Evolutionary conservation across 805 yeast genomes (phyloP).

Genomic region (Suhomyces canberraensis): DNA sequence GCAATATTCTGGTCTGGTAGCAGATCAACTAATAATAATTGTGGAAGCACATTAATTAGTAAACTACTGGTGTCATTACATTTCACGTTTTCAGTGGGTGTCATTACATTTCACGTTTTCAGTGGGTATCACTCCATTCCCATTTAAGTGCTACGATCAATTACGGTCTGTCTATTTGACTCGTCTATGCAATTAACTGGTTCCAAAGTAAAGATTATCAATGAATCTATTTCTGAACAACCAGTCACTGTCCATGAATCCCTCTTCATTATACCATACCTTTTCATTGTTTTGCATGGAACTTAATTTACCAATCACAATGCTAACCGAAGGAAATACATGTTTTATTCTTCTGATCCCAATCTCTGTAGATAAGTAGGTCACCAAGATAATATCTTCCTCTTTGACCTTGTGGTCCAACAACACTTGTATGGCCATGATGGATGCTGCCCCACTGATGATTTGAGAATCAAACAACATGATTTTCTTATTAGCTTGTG

Average conservation of each 20-base stretch:
- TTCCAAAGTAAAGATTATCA: slow-evolving; percentile 78
- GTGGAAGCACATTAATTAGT: too few species aligned
- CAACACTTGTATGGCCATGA: slow-evolving; percentile 89
- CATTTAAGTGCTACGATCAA: too few species aligned
- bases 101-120: too few species aligned
- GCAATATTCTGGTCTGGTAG: too few species aligned
- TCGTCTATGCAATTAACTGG: slow-evolving; percentile 24
- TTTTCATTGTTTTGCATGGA: slow-evolving; percentile 24
- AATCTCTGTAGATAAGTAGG: slow-evolving; percentile 72
- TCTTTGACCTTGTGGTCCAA: slow-evolving; percentile 72
- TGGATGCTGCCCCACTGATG: slow-evolving; percentile 88
- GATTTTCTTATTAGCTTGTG: slow-evolving; percentile 38
- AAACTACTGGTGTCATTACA: too few species aligned
- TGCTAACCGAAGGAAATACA: slow-evolving; percentile 68
- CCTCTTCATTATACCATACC: slow-evolving; percentile 30
- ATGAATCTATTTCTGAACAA: slow-evolving; percentile 67
- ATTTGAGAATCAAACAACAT: slow-evolving; percentile 83
- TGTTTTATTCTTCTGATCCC: slow-evolving; percentile 70
- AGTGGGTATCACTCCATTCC: too few species aligned
- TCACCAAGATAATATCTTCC: slow-evolving; percentile 61
- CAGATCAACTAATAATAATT: too few species aligned
- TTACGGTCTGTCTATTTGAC: background rate
- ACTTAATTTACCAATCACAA: slow-evolving; percentile 69
- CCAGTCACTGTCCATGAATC: slow-evolving; percentile 49
- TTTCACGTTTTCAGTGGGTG: too few species aligned